Evolutionary conservation across 441 rosid genomes (phyloP).

Genomic region (Adansonia gregorii): DNA sequence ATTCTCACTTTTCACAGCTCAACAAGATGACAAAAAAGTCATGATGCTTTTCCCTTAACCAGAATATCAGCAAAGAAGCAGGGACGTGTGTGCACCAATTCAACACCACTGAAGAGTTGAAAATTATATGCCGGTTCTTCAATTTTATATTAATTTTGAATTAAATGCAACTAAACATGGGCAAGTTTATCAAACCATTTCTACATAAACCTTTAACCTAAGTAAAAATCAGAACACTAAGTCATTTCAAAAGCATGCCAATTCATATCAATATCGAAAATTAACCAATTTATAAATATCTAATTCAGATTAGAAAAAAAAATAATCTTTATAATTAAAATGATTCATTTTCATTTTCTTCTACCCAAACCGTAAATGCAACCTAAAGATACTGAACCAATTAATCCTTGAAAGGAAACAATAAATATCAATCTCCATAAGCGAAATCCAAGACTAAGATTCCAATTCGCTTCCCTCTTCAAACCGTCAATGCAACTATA

Average conservation of each 20-base stretch:
- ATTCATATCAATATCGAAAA: not conserved
- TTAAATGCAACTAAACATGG: not conserved
- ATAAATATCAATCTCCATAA: not conserved
- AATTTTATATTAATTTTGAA: not conserved
- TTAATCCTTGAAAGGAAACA: not conserved
- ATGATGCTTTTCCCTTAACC: not conserved
- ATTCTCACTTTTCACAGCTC: not conserved
- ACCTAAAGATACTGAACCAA: not conserved
- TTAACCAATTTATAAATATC: not conserved
- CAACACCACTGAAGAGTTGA: not conserved
- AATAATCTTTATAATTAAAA: not conserved
- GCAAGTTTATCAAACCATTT: not conserved
- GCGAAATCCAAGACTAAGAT: not conserved
- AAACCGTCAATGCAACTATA: not conserved
- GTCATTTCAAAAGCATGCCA: not conserved
- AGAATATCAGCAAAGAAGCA: constrained; percentile 1
- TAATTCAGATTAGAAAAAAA: not conserved
- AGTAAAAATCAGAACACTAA: not conserved
- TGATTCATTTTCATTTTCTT: constrained; percentile 1
- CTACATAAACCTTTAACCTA: not conserved
- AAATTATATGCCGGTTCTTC: not conserved
- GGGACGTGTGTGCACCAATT: not conserved
- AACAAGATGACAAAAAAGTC: not conserved
- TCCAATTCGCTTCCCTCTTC: not conserved
- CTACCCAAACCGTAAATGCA: not conserved